A percentile compares a stretch with the other conserved stretches of the same genome.
These are phyloP conservation scores for Pseudoturritis turrita DNA, from an alignment of 345 rosid species.

Conservation along the genomic window DNA sequence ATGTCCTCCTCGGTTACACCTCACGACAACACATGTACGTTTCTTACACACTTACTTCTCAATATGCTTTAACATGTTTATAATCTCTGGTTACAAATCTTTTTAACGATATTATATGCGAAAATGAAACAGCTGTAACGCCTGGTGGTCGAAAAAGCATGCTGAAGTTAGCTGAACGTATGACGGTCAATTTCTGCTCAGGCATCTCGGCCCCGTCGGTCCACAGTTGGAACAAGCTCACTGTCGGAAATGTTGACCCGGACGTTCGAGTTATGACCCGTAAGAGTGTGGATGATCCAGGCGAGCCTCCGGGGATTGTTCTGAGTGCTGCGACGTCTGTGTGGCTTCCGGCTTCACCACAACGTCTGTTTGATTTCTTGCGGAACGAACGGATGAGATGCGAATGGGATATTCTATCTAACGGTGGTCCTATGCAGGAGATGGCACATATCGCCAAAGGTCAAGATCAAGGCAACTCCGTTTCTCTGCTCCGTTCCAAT, in stretches of 20 bases:
- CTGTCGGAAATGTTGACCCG: conserved; percentile 45
- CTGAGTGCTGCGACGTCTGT: conserved; percentile 66
- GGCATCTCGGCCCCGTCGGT: conserved; percentile 53
- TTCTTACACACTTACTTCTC: background rate
- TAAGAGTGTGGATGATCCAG: conserved; percentile 53
- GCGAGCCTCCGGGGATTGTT: conserved; percentile 62
- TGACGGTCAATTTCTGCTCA: conserved; percentile 56
- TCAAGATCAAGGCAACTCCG: conserved; percentile 60
- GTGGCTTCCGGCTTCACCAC: conserved; percentile 58
- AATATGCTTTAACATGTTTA: background rate
- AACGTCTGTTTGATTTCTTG: conserved; percentile 54
- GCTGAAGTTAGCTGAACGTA: conserved; percentile 63
- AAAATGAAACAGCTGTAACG: conserved; percentile 38
- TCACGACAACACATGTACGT: conserved; percentile 44
- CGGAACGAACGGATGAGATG: conserved; percentile 49
- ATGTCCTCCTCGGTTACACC: conserved; percentile 48
- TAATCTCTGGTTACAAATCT: background rate
- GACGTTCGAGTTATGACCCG: conserved; percentile 62
- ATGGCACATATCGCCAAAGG: conserved; percentile 61
- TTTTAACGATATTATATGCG: background rate
- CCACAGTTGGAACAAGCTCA: conserved; percentile 52
- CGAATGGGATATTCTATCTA: conserved; percentile 67
- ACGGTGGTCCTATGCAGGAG: conserved; percentile 62
- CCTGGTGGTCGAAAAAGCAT: conserved; percentile 50
- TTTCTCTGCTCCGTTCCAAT: conserved; percentile 53